These are phyloP conservation scores for Sporothrix variecibatus DNA, from an alignment of 2,329 filamentous ascomycete species.

Conservation along the genomic window DNA sequence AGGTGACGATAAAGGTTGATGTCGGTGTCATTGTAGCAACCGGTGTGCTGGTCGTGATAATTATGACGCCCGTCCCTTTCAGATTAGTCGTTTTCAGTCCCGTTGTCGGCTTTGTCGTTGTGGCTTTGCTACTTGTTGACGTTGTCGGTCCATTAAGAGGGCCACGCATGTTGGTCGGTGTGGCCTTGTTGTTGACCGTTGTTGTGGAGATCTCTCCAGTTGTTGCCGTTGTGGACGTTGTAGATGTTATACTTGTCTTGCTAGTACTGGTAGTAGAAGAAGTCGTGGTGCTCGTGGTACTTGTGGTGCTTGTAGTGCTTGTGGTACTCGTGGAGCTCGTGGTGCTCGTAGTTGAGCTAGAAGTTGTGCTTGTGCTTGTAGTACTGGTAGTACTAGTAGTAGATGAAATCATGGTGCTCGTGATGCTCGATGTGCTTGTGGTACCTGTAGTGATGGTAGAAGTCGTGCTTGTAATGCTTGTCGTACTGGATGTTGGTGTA, in stretches of 20 bases:
- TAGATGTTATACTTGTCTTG: neutral
- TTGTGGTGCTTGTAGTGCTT: neutral
- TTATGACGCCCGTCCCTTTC: neutral
- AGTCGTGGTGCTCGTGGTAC: neutral
- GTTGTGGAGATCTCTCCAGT: neutral
- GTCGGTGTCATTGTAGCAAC: neutral
- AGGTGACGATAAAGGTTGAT: neutral
- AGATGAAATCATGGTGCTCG: neutral
- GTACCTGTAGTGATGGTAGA: neutral
- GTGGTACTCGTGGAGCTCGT: neutral
- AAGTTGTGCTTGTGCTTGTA: neutral
- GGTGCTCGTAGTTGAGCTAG: neutral
- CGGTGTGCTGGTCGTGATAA: conserved; percentile 19
- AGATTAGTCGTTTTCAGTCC: neutral
- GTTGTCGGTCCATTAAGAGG: neutral
- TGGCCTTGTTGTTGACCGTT: neutral
- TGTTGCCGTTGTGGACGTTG: neutral
- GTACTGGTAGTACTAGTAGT: neutral
- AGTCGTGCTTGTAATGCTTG: neutral
- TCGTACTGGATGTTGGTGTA: neutral
- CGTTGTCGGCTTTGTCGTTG: neutral
- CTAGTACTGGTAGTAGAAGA: neutral
- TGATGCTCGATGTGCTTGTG: neutral
- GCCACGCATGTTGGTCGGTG: neutral
- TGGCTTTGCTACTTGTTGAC: neutral